These are phyloP conservation scores for Erigeron canadensis DNA, from an alignment of 129 eudicot genomes.

Conservation along the genomic window DNA sequence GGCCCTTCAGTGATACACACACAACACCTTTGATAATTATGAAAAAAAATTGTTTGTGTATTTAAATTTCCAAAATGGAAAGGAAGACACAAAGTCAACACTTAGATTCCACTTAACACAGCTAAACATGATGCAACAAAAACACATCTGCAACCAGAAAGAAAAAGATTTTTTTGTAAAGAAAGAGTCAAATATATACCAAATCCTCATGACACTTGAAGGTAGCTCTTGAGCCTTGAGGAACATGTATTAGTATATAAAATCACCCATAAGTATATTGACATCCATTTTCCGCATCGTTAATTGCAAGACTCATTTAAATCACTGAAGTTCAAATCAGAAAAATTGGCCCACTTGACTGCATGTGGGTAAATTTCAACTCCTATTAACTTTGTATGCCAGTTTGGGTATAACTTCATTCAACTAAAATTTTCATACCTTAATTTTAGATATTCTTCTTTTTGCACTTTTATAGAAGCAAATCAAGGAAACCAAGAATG, in stretches of 20 bases:
- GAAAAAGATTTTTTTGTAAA: neutral
- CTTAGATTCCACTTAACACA: neutral
- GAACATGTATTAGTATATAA: neutral
- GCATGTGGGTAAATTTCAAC: neutral
- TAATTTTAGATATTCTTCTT: conserved; percentile 68
- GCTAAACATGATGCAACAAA: conserved; percentile 4
- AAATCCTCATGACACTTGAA: conserved; percentile 13
- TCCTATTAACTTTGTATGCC: neutral
- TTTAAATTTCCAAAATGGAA: neutral
- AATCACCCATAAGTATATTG: neutral
- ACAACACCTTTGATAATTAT: no score
- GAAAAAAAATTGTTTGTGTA: no score
- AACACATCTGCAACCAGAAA: neutral
- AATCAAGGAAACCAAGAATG: conserved; percentile 35
- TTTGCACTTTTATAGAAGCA: conserved; percentile 53
- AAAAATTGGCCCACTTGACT: neutral
- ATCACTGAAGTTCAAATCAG: neutral
- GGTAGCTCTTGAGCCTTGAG: conserved; percentile 5
- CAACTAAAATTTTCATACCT: conserved; percentile 42
- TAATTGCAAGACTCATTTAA: neutral
- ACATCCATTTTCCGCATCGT: conserved; percentile 12
- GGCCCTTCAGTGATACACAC: no score
- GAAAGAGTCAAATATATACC: neutral
- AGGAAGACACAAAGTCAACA: conserved; percentile 2
- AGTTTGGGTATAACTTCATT: conserved; percentile 16